Conservation (phyloP, 106 monocot genomes). For the Agapanthus africanus region DNA sequence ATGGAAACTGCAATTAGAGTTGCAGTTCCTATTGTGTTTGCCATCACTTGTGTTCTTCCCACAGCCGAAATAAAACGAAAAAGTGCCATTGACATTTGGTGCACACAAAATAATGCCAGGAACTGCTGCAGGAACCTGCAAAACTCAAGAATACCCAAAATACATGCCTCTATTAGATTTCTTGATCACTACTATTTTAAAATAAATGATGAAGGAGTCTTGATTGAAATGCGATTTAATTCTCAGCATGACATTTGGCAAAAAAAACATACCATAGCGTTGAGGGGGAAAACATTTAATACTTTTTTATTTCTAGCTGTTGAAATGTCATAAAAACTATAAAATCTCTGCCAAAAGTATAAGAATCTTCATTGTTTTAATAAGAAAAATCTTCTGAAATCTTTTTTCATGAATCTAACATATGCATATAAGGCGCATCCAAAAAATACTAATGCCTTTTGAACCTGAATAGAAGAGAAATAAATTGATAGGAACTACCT, state of each 20-base stretch:
- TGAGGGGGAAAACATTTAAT: too few species aligned
- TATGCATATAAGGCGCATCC: too few species aligned
- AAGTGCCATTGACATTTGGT: conserved; percentile 55
- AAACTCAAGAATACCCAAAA: not conserved
- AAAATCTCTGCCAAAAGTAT: too few species aligned
- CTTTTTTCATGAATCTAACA: too few species aligned
- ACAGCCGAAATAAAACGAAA: conserved; percentile 43
- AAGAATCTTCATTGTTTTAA: too few species aligned
- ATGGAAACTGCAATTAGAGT: conserved; percentile 34
- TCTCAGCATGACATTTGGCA: too few species aligned
- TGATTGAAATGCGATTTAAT: not conserved
- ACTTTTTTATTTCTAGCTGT: too few species aligned
- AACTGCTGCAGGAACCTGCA: conserved; percentile 52
- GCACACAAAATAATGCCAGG: conserved; percentile 42
- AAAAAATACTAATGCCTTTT: too few species aligned
- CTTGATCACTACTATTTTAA: too few species aligned
- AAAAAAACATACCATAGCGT: too few species aligned
- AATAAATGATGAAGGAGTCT: not conserved
- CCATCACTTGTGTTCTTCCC: conserved; percentile 57
- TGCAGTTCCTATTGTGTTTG: conserved; percentile 36
- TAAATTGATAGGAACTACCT: conserved; percentile 29
- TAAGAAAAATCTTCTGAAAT: too few species aligned
- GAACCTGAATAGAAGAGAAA: not conserved
- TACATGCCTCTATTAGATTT: not conserved
- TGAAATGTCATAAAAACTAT: too few species aligned